Evolutionary conservation across 805 yeast genomes (phyloP).

Genomic region (Candida lessepsii): DNA sequence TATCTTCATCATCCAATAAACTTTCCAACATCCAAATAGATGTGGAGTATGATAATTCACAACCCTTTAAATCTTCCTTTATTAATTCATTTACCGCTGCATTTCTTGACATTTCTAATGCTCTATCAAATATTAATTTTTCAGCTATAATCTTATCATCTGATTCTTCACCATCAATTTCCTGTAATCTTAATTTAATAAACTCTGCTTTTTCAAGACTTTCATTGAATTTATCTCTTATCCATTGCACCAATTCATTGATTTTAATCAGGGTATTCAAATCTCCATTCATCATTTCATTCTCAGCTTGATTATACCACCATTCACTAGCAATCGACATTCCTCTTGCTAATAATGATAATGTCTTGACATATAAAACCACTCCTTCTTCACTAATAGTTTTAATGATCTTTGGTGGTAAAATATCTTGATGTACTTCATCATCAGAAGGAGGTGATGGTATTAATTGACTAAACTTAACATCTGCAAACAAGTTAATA

Average conservation of each 20-base stretch:
- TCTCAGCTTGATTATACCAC: slow-evolving; percentile 63
- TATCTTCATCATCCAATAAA: slow-evolving; percentile 54
- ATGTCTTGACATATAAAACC: slow-evolving; percentile 76
- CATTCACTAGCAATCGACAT: slow-evolving; percentile 84
- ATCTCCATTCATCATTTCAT: slow-evolving; percentile 10
- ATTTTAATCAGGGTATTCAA: slow-evolving; percentile 37
- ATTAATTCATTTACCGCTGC: slow-evolving; percentile 88
- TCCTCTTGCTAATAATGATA: slow-evolving; percentile 79
- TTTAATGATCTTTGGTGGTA: slow-evolving; percentile 58
- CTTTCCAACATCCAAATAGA: slow-evolving; percentile 96
- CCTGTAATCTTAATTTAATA: slow-evolving; percentile 56
- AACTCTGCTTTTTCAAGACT: slow-evolving; percentile 85
- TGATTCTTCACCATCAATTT: slow-evolving; percentile 26
- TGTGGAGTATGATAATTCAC: slow-evolving; percentile 87
- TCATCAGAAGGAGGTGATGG: slow-evolving; percentile 65
- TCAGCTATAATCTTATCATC: slow-evolving; percentile 58
- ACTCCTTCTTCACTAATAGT: slow-evolving; percentile 82
- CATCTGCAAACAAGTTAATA: slow-evolving; percentile 83
- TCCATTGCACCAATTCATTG: slow-evolving; percentile 85
- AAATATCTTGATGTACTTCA: slow-evolving; percentile 33
- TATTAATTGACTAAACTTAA: slow-evolving; percentile 79
- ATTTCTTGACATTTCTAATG: slow-evolving; percentile 85
- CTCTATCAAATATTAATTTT: slow-evolving; percentile 85
- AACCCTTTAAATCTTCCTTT: slow-evolving; percentile 68
- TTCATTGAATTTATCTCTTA: slow-evolving; percentile 84